Evolutionary conservation across 108 stramenopile species (phyloP), one percentile per base, ranked within the genome.

Genomic region (Mediolabrus comicus): DNA sequence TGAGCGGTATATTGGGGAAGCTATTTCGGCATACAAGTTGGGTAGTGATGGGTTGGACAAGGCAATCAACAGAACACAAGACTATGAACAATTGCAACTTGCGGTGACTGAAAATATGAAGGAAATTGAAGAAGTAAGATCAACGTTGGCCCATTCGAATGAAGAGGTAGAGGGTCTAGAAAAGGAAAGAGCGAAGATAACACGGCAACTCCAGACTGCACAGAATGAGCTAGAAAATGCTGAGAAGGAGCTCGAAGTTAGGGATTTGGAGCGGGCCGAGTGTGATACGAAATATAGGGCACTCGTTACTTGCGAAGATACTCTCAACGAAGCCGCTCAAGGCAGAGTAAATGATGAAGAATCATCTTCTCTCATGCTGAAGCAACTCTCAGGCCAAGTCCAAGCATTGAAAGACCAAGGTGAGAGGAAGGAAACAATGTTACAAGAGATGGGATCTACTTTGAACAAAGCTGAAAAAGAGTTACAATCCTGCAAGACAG

Each of bases 211-310:
- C 13, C 22, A 53, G n/a, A 17, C 65, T 36, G 4, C 41, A 10
- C 19, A 35, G 17, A 13, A 11, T 3, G 69, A 71, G 34, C 55
- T 78, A 51, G 36, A 70, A 43, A 16, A 31, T 33, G 49, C 46
- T 0, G 58, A 28, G 41, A 58, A 61, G 43, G 77, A 71, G 25
- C 56, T 78, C 27, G 69, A 78, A 24, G 51, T 64, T 2, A 43
- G 77, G n/a, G 77, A 78, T 62, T 29, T 71, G n/a, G 77, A 78
- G 52, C 39, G 77, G 30, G 69, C 58, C 7, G 77, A 78, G 27
- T 78, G 77, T 28, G 77, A 78, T 36, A 54, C 12, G 46, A 32
- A 32, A 13, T 28, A 78, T 60, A 25, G 65, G 16, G 43, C 59
- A 2, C 10, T 78, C 26, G 0, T 71, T 24, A 29, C 16, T 16